phyloP scores from a whole-genome alignment of 2,329 filamentous ascomycete genomes.

The Thermothelomyces thermophilus region DNA sequence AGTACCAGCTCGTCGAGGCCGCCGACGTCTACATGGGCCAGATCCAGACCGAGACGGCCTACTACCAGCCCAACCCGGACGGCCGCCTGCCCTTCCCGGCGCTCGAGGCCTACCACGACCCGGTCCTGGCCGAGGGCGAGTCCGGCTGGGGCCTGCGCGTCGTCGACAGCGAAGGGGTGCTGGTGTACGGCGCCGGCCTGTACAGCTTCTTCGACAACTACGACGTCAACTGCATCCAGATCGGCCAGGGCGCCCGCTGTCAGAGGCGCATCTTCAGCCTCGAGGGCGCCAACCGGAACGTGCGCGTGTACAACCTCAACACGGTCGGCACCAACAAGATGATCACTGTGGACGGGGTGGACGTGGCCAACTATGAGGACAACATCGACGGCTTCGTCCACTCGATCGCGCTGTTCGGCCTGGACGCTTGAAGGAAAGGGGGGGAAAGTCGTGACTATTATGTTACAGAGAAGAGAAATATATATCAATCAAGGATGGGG shows the following conservation, averaged over 20 bases:
- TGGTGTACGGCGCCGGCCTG: constrained; percentile 53
- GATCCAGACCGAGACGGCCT: constrained; percentile 61
- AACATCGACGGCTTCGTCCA: constrained; percentile 23
- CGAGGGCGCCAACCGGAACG: constrained; percentile 29
- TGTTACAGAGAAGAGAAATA: too few species aligned
- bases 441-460: neutral
- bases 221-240: constrained; percentile 34
- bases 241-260: constrained; percentile 33
- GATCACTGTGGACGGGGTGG: constrained; percentile 28
- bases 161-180: constrained; percentile 43
- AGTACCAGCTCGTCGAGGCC: constrained; percentile 55
- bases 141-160: constrained; percentile 55
- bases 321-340: constrained; percentile 39
- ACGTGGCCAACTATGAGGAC: constrained; percentile 22
- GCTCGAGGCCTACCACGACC: constrained; percentile 36
- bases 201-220: constrained; percentile 58
- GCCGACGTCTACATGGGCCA: constrained; percentile 53
- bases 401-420: constrained; percentile 21
- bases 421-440: neutral
- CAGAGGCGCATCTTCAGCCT: constrained; percentile 35
- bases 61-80: constrained; percentile 56
- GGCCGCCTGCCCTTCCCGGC: constrained; percentile 46
- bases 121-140: constrained; percentile 41
- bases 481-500: too few species aligned
- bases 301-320: constrained; percentile 41